Evolutionary conservation across 2,329 filamentous ascomycete genomes (phyloP), one percentile per base, ranked within the genome.

Genomic region (Stachybotrys chlorohalonatus): DNA sequence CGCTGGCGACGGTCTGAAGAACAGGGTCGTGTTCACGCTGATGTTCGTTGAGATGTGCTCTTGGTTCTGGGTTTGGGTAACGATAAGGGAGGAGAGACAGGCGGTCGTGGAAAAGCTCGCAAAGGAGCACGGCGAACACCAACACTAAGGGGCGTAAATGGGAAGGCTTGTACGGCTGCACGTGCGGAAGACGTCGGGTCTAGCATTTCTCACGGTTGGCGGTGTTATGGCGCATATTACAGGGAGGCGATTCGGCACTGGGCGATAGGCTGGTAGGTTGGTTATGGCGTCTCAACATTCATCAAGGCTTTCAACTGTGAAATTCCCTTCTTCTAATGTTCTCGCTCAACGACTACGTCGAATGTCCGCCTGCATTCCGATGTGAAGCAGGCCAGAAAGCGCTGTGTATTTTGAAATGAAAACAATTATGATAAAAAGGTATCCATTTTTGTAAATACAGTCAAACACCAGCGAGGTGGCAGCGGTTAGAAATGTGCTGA

Each of bases 31-130:
- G 47, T 95, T 96, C 67, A 85, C 87, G 0, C 94, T 90, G 71
- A 84, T 84, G 8, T 94, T 96, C 64, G 66, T 95, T 65, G 92
- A 96, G 75, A 82, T 90, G 68, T 77, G 90, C 60, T 80, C 81
- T 57, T 96, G 91, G 90, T 91, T 95, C 70, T 96, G 91, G 91
- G 84, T 83, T 30, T 90, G 84, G 78, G 77, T 86, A 32, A 87
- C 83, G 5, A 68, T 90, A 62, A 76, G 83, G 53, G 87, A 90
- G 64, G 87, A 90, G 74, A 65, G 73, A n/a, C 59, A 63, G 5
- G 71, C 68, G 17, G 64, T 81, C 3, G 55, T 74, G 9, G 63
- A 63, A 7, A 72, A 70, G 58, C 74, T 75, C 13, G 6, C 8
- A 24, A 45, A 42, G 31, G 50, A 52, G 11, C 15, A n/a, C 17